These are phyloP conservation scores for Fusarium circinatum DNA, from an alignment of 2,329 filamentous ascomycete genomes.

Conservation along the genomic window DNA sequence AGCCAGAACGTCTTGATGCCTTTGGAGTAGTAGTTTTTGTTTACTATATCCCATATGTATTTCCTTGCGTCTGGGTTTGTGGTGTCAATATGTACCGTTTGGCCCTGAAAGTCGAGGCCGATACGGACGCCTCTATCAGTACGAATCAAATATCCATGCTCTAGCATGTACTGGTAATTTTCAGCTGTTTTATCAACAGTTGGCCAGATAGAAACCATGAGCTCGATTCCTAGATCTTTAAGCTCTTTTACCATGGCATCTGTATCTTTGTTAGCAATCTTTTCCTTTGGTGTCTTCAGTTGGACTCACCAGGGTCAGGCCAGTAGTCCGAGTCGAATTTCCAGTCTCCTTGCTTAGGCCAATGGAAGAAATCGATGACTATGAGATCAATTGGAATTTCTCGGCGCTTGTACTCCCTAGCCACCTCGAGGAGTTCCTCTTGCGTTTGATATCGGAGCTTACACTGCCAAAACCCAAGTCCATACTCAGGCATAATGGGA, in stretches of 20 bases:
- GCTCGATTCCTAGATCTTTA: conserved; percentile 66
- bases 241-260: conserved; percentile 73
- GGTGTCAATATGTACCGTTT: conserved; percentile 70
- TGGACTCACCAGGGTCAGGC: conserved; percentile 66
- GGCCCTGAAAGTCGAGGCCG: conserved; percentile 67
- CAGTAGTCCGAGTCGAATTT: conserved; percentile 71
- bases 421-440: conserved; percentile 69
- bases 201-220: conserved; percentile 78
- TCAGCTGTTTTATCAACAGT: conserved; percentile 69
- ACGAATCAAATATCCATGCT: conserved; percentile 68
- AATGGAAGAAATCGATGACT: conserved; percentile 76
- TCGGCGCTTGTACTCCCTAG: conserved; percentile 66
- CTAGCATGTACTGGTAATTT: conserved; percentile 71
- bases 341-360: conserved; percentile 75
- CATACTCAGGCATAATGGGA: conserved; percentile 76
- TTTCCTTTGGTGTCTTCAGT: no score
- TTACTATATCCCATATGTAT: conserved; percentile 69
- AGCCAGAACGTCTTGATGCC: conserved; percentile 75
- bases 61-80: conserved; percentile 68
- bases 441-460: conserved; percentile 74
- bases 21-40: conserved; percentile 68
- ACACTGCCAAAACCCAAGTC: conserved; percentile 75
- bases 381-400: conserved; percentile 70
- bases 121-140: conserved; percentile 68
- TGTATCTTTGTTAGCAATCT: conserved; percentile 1